Percentiles rank a stretch among this genome's conserved stretches.
These are phyloP conservation scores for Naganishia sp. DNA, from an alignment of 1,284 basidiomycete genomes.

Conservation along the genomic window DNA sequence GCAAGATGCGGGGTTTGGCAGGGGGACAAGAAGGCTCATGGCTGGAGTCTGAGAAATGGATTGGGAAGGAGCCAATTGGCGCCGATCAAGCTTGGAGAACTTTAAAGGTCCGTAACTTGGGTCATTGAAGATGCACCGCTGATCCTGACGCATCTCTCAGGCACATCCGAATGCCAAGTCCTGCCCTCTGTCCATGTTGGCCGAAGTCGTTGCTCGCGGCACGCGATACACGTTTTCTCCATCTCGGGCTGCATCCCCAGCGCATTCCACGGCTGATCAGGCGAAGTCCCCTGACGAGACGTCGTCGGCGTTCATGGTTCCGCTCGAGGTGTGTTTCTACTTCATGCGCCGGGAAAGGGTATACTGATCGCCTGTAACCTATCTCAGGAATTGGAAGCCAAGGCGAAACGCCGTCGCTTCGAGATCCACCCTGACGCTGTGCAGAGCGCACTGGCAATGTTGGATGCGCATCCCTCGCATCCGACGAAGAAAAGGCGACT, in stretches of 20 bases:
- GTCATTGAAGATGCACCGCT: not conserved
- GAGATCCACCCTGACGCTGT: constrained; percentile 77
- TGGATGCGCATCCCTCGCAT: constrained; percentile 63
- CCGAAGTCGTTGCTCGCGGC: constrained; percentile 81
- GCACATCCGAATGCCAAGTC: constrained; percentile 83
- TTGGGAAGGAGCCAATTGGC: constrained; percentile 20
- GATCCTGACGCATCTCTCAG: constrained; percentile 19
- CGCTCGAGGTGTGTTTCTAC: constrained; percentile 18
- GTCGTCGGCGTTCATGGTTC: not conserved
- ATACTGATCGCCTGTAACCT: constrained; percentile 56
- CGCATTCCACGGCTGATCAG: not conserved
- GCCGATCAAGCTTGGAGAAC: constrained; percentile 82
- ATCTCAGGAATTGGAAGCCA: constrained; percentile 58
- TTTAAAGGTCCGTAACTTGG: constrained; percentile 60
- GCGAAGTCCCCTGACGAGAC: constrained; percentile 8
- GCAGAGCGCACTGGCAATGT: constrained; percentile 70
- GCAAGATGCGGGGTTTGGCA: constrained; percentile 6
- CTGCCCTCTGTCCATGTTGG: constrained; percentile 74
- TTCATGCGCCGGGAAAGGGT: not conserved
- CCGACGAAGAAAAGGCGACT: constrained; percentile 31
- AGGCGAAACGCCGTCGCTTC: constrained; percentile 58
- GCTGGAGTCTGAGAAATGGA: constrained; percentile 16
- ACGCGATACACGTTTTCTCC: constrained; percentile 72
- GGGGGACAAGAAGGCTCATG: constrained; percentile 18
- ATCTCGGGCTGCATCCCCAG: constrained; percentile 5